Conservation (phyloP, 2,329 filamentous ascomycete genomes). For the Didymella pinodella region DNA sequence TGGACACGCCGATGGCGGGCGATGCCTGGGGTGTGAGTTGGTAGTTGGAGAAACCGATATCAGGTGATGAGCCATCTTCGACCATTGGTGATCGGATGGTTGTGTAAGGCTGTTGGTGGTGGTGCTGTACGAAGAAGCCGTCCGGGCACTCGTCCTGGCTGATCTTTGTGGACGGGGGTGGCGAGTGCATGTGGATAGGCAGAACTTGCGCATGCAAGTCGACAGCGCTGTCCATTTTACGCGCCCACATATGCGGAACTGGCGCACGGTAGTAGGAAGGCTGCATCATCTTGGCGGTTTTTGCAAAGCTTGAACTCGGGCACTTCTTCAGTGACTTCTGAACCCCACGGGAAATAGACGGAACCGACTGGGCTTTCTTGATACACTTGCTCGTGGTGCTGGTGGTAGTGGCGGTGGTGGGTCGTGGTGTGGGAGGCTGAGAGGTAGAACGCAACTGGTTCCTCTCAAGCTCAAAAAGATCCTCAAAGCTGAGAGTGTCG, state of each 20-base stretch:
- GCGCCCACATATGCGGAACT: slow-evolving; percentile 61
- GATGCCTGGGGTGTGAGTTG: slow-evolving; percentile 48
- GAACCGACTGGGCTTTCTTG: slow-evolving; percentile 40
- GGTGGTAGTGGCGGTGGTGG: slow-evolving; percentile 13
- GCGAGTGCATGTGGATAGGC: slow-evolving; percentile 36
- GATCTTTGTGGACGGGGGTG: slow-evolving; percentile 39
- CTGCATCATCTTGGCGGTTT: slow-evolving; percentile 63
- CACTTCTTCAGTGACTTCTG: slow-evolving; percentile 36
- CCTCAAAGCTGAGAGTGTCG: slow-evolving; percentile 44
- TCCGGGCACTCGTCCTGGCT: slow-evolving; percentile 35
- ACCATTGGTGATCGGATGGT: slow-evolving; percentile 31
- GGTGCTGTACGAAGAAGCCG: slow-evolving; percentile 29
- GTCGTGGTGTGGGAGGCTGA: slow-evolving; percentile 46
- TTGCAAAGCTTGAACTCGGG: slow-evolving; percentile 48
- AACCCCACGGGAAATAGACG: slow-evolving; percentile 32
- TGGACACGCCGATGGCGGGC: slow-evolving; percentile 37
- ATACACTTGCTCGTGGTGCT: slow-evolving; percentile 22
- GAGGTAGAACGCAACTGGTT: slow-evolving; percentile 40
- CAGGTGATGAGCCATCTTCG: slow-evolving; percentile 25
- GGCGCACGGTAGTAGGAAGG: slow-evolving; percentile 56
- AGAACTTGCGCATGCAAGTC: slow-evolving; percentile 60
- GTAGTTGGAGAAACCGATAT: slow-evolving; percentile 39
- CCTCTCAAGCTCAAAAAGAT: slow-evolving; percentile 39
- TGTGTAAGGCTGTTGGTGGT: slow-evolving; percentile 35
- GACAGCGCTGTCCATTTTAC: slow-evolving; percentile 55